Percentiles rank a stretch among this genome's conserved stretches.
These are phyloP conservation scores for Naganishia randhawae DNA, from an alignment of 768 basidiomycete genomes.

Conservation along the genomic window DNA sequence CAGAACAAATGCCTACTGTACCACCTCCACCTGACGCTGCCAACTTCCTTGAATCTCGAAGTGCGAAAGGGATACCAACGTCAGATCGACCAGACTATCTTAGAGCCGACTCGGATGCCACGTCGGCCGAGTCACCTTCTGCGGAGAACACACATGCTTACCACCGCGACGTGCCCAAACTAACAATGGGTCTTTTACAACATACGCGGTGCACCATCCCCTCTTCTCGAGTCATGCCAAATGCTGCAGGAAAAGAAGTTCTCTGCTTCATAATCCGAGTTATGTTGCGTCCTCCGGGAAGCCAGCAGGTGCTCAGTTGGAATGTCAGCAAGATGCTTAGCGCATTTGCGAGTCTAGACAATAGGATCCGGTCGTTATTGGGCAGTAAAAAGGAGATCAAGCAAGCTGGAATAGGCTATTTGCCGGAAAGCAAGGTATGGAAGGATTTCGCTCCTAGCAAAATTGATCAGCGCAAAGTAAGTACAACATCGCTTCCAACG, in stretches of 20 bases:
- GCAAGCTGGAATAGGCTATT: conserved; percentile 66
- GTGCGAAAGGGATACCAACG: background rate
- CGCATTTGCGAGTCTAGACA: conserved; percentile 84
- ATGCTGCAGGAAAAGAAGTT: conserved; percentile 87
- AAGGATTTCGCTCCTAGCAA: conserved; percentile 95
- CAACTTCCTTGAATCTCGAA: background rate
- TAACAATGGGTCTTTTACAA: conserved; percentile 60
- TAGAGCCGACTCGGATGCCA: background rate
- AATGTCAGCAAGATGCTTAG: conserved; percentile 90
- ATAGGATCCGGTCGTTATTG: conserved; percentile 60
- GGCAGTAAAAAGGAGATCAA: conserved; percentile 63
- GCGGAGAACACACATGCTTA: background rate
- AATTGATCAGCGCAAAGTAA: conserved; percentile 90
- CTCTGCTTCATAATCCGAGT: conserved; percentile 80
- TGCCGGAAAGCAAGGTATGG: conserved; percentile 93
- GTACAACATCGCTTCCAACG: conserved; percentile 37
- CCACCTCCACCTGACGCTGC: conserved; percentile 7
- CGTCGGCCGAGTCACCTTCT: background rate
- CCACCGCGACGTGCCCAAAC: conserved; percentile 12
- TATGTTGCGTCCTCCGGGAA: conserved; percentile 39
- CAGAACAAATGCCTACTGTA: conserved; percentile 8
- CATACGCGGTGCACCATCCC: conserved; percentile 68
- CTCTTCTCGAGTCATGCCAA: conserved; percentile 77
- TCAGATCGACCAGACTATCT: background rate
- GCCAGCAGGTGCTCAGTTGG: conserved; percentile 56